Percentiles rank a stretch among this genome's conserved stretches.
Conservation (phyloP, 768 basidiomycete species). For the Clavaria fumosa region DNA sequence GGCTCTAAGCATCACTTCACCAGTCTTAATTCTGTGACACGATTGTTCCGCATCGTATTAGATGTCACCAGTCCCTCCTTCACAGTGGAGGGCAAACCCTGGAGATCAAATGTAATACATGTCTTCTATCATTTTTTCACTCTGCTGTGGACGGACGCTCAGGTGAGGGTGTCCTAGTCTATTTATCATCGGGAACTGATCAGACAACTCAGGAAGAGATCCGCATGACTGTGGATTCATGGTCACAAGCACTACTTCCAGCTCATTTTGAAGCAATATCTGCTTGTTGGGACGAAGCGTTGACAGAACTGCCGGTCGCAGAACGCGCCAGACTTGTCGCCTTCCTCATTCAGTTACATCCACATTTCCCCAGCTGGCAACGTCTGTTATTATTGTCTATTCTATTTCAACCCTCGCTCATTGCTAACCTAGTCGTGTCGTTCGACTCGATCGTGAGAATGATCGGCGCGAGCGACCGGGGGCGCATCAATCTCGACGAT, state of each 20-base stretch:
- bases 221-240: conserved; percentile 39
- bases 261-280: conserved; percentile 52
- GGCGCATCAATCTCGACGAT: no score
- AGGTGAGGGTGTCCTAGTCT: conserved; percentile 24
- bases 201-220: conserved; percentile 45
- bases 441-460: no score
- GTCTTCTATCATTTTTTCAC: conserved; percentile 48
- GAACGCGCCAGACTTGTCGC: conserved; percentile 43
- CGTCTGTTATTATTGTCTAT: conserved; percentile 26
- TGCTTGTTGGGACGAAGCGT: conserved; percentile 48
- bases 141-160: conserved; percentile 46
- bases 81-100: conserved; percentile 46
- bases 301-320: conserved; percentile 36
- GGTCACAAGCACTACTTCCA: conserved; percentile 44
- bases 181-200: not conserved
- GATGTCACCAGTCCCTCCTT: conserved; percentile 53
- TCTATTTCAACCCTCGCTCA: no score
- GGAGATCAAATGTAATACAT: conserved; percentile 44
- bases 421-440: not conserved
- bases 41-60: conserved; percentile 47
- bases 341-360: conserved; percentile 53
- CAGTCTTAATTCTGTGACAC: conserved; percentile 37
- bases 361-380: conserved; percentile 55
- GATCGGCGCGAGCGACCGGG: no score
- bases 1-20: not conserved